Evolutionary conservation across 164 flowering plant genomes (phyloP).

Genomic region (Warburgia ugandensis): DNA sequence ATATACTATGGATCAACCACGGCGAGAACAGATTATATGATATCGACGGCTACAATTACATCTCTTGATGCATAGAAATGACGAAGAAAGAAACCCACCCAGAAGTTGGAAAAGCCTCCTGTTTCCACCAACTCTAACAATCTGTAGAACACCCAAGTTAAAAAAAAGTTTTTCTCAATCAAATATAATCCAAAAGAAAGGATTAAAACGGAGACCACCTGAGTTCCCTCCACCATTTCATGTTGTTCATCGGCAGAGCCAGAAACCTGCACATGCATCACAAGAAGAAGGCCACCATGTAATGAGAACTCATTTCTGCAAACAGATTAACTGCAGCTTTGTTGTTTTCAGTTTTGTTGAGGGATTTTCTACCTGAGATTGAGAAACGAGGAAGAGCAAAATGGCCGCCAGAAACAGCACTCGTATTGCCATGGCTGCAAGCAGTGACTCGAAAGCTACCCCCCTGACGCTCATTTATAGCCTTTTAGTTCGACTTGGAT

Average conservation of each 20-base stretch:
- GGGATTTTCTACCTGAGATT: not conserved
- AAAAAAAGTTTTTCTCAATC: not conserved
- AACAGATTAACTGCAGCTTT: not conserved
- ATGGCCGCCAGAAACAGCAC: conserved; percentile 10
- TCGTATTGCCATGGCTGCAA: conserved; percentile 13
- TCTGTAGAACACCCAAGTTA: not conserved
- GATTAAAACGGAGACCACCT: not conserved
- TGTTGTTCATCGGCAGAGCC: not conserved
- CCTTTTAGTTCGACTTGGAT: not conserved
- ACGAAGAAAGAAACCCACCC: conserved; percentile 3
- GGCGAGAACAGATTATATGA: too few species aligned
- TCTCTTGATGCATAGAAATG: too few species aligned
- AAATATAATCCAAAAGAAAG: not conserved
- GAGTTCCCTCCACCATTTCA: not conserved
- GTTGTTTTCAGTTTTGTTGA: too few species aligned
- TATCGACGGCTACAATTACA: too few species aligned
- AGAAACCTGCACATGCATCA: not conserved
- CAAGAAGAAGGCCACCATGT: not conserved
- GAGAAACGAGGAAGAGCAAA: conserved; percentile 13
- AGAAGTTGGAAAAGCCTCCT: conserved; percentile 8
- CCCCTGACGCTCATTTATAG: not conserved
- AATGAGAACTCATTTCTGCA: not conserved
- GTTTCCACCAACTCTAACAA: conserved; percentile 2
- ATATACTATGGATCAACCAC: not conserved
- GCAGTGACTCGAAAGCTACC: too few species aligned